phyloP scores from a whole-genome alignment of 2,329 filamentous ascomycete species.

The Penicillium oxalicum region DNA sequence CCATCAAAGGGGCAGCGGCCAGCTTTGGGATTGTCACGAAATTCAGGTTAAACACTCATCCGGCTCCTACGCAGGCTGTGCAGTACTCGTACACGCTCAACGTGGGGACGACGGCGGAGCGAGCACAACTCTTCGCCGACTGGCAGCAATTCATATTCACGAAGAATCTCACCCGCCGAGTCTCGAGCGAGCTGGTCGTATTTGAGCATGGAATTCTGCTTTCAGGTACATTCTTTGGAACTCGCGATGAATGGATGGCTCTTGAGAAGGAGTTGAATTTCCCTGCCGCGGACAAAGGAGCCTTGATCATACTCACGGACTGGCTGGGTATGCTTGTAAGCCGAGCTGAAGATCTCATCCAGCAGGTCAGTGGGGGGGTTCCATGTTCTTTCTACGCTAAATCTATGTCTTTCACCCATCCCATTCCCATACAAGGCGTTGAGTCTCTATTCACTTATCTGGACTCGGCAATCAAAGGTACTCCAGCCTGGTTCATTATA shows the following conservation, averaged over 20 bases:
- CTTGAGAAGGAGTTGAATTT: slow-evolving; percentile 25
- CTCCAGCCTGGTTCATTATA: slow-evolving; percentile 55
- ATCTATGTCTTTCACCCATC: slow-evolving; percentile 51
- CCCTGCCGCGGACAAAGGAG: slow-evolving; percentile 15
- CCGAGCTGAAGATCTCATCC: slow-evolving; percentile 22
- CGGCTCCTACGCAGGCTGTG: slow-evolving; percentile 43
- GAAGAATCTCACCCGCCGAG: slow-evolving; percentile 52
- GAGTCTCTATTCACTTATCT: slow-evolving; percentile 51
- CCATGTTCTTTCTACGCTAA: slow-evolving; percentile 53
- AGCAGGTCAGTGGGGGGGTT: slow-evolving; percentile 32
- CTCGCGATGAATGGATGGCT: slow-evolving; percentile 49
- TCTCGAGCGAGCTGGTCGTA: slow-evolving; percentile 53
- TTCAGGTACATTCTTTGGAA: slow-evolving; percentile 58
- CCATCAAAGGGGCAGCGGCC: slow-evolving; percentile 33
- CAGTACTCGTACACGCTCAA: slow-evolving; percentile 55
- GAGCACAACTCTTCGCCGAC: slow-evolving; percentile 47
- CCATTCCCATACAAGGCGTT: slow-evolving; percentile 44
- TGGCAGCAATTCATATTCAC: slow-evolving; percentile 57
- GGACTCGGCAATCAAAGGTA: slow-evolving; percentile 46
- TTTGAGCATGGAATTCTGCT: slow-evolving; percentile 52
- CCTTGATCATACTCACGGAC: slow-evolving; percentile 23
- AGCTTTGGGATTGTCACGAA: slow-evolving; percentile 37
- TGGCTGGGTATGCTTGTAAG: slow-evolving; percentile 25
- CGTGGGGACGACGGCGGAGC: slow-evolving; percentile 44
- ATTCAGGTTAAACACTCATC: slow-evolving; percentile 35